Evolutionary conservation across 352 stramenopile genomes (phyloP), one percentile per base, ranked within the genome.

Genomic region (Globisporangium yorkense): DNA sequence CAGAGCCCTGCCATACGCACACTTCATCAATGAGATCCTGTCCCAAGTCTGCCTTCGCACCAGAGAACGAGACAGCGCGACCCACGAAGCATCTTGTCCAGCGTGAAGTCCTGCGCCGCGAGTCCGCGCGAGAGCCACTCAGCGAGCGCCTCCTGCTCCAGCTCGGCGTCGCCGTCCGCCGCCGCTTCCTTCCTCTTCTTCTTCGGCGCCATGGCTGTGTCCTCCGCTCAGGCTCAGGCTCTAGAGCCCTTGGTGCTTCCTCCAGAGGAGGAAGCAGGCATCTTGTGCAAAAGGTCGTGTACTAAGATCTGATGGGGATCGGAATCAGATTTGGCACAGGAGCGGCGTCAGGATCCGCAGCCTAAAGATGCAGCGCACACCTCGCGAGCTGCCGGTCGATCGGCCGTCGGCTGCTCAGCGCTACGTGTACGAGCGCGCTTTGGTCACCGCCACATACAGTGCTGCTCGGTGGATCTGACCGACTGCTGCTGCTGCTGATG

Each of bases 11-110:
- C 3, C 48, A 10, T 15, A 40, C 35, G 13, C 18, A 49, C 5
- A 62, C 47, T 9, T 39, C 5, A 3, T 12, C 7, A 51, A 16
- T 41, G 13, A 58, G 35, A 0, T 40, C 35, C 8, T 15, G 8
- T 15, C 8, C 35, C 35, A 15, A 15, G 8, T 15, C 10, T 0
- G 35, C 13, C 24, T 15, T 35, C 18, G 29, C n/a, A 49, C 9
- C 27, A 0, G 35, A 35, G 13, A 18, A 9, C 12, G 57, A 7
- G n/a, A 37, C 18, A 29, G 15, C 12, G 6, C 8, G 12, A 68
- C 78, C 35, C 50, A 89, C 80, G 73, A 12, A 81, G 60, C 80
- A 92, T 92, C 63, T 89, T 89, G 3, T 77, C 75, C 71, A 90
- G 85, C 0, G 78, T 83, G 44, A 89, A 92, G 49, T 91, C 83